Evolutionary conservation across 2,329 filamentous ascomycete genomes (phyloP), one percentile per base, ranked within the genome.

Genomic region (Scedosporium aurantiacum): DNA sequence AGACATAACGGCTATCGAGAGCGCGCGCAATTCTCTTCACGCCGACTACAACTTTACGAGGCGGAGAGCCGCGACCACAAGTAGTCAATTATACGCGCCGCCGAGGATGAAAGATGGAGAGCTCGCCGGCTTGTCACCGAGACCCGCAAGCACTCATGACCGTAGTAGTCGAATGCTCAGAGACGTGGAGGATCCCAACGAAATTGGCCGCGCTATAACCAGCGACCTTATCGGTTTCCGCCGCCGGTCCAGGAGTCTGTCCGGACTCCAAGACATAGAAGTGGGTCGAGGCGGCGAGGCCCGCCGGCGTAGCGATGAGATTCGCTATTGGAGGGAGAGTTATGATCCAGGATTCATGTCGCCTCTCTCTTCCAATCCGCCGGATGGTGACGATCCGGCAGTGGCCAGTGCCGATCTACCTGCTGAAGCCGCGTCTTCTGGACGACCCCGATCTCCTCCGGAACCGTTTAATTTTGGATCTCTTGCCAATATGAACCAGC

Each of bases 241-340:
- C 55, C 77, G 84, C 52, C 79, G 83, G 55, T 87, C 83, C 1
- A 76, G 83, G 57, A 86, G 83, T 64, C 69, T 87, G 10, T 83
- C 82, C 0, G 81, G 82, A 8, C 72, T 86, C 21, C 73, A 77
- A 4, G 74, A 77, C 32, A 65, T 76, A 21, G 71, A 72, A 2
- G 69, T 71, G 3, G 14, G 6, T 5, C 50, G 32, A 54, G 70
- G 72, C 23, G 66, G 64, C 2, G 71, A 71, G 47, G 62, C 70
- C 3, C 78, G 83, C 52, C 78, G 82, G 41, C 79, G 83, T 32
- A 86, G 82, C 67, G 82, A 84, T 61, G 84, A 87, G 69, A 85
- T 86, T 45, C 79, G 82, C 12, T 84, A 83, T 66, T 86, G 84
- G 83, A 77, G 84, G 63, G 79, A 82, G 66, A 86, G 83, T 64